A percentile compares a stretch with the other conserved stretches of the same genome.
These are phyloP conservation scores for Cochlearia excelsa DNA, from an alignment of 345 rosid genomes.

Conservation along the genomic window DNA sequence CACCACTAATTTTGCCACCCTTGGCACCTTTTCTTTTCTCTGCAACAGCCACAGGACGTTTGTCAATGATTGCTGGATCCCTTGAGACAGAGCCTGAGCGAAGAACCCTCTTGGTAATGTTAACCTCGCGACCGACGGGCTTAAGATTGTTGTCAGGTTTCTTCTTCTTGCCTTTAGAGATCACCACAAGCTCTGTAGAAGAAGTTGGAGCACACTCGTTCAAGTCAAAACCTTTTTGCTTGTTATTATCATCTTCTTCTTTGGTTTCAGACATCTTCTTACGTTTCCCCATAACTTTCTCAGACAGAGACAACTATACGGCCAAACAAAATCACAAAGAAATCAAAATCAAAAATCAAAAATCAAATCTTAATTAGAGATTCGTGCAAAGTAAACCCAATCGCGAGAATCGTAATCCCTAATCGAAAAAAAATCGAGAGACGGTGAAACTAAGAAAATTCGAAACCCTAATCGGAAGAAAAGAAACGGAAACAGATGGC, in stretches of 20 bases:
- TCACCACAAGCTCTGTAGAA: conserved; percentile 9
- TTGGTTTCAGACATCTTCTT: conserved; percentile 9
- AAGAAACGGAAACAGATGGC: conserved; percentile 2
- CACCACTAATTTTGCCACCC: neutral
- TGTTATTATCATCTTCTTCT: conserved; percentile 25
- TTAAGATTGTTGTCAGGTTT: neutral
- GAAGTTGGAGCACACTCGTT: conserved; percentile 25
- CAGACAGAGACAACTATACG: neutral
- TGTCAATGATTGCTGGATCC: conserved; percentile 9
- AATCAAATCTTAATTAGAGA: neutral
- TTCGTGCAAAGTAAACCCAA: conserved; percentile 12
- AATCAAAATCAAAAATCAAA: conserved; percentile 12
- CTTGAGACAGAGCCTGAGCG: conserved; percentile 41
- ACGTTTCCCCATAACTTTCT: conserved; percentile 25
- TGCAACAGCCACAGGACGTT: conserved; percentile 9
- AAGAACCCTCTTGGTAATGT: conserved; percentile 43
- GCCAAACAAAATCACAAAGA: neutral
- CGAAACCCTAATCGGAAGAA: conserved; percentile 22
- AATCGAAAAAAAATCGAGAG: neutral
- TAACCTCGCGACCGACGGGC: conserved; percentile 17
- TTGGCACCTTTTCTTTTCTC: conserved; percentile 5
- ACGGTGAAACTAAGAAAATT: neutral
- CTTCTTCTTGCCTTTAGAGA: conserved; percentile 16
- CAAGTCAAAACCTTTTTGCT: conserved; percentile 20
- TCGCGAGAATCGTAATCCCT: neutral